Conservation (phyloP, 2,329 filamentous ascomycete genomes). For the Lachnellula cervina region DNA sequence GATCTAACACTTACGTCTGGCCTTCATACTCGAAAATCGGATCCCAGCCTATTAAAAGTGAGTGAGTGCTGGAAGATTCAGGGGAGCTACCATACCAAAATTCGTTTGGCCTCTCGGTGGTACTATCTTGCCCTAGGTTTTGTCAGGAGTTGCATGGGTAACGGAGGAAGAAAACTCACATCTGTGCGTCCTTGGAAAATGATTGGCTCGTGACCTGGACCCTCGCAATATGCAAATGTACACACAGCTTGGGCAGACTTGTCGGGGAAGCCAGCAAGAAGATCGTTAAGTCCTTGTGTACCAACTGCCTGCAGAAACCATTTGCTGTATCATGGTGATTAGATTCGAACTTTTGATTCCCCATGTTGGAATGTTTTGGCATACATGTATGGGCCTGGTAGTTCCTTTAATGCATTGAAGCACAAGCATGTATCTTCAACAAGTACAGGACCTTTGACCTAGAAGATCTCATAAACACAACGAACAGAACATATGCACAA, state of each 20-base stretch:
- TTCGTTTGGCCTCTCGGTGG: slow-evolving; percentile 70
- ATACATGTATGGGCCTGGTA: slow-evolving; percentile 95
- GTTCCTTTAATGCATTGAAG: slow-evolving; percentile 83
- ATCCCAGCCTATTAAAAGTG: slow-evolving; percentile 73
- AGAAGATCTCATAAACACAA: slow-evolving; percentile 6
- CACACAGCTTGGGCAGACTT: slow-evolving; percentile 91
- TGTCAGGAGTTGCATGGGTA: neutral
- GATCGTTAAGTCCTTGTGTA: slow-evolving; percentile 80
- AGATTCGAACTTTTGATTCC: neutral
- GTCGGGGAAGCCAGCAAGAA: slow-evolving; percentile 82
- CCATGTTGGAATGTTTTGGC: neutral
- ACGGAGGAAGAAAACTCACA: slow-evolving; percentile 43
- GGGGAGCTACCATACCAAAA: slow-evolving; percentile 59
- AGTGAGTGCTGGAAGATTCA: slow-evolving; percentile 2
- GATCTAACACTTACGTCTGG: slow-evolving; percentile 50
- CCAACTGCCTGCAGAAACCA: slow-evolving; percentile 86
- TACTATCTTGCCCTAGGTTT: slow-evolving; percentile 69
- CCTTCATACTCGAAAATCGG: slow-evolving; percentile 92
- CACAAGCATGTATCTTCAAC: slow-evolving; percentile 95
- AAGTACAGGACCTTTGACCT: slow-evolving; percentile 82
- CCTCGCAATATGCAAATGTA: slow-evolving; percentile 88
- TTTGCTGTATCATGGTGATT: slow-evolving; percentile 56
- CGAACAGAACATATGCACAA: neutral
- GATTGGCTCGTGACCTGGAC: slow-evolving; percentile 76
- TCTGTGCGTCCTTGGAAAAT: slow-evolving; percentile 89